Evolutionary conservation across 2,329 filamentous ascomycete species (phyloP).

Genomic region (Apiospora kogelbergensis): DNA sequence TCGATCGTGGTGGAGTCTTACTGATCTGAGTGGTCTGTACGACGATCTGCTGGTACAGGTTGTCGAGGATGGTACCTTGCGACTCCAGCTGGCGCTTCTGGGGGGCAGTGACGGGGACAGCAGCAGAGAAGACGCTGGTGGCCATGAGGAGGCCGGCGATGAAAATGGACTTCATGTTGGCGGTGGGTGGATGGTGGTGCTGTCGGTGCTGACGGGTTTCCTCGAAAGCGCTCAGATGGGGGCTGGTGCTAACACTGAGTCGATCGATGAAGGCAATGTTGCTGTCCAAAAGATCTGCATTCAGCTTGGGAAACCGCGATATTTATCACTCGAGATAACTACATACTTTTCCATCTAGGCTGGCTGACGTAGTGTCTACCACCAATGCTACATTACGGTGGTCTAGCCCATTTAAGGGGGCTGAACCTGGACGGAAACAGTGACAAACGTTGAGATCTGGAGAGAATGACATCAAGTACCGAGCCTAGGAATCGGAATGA

Average conservation of each 20-base stretch:
- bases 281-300: neutral
- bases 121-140: conserved; percentile 8
- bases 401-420: neutral
- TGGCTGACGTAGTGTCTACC: neutral
- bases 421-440: neutral
- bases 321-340: neutral
- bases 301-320: neutral
- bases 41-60: neutral
- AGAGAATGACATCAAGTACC: neutral
- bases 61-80: conserved; percentile 6
- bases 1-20: neutral
- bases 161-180: conserved; percentile 3
- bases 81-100: conserved; percentile 7
- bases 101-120: neutral
- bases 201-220: neutral
- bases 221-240: neutral
- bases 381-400: neutral
- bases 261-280: neutral
- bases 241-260: neutral
- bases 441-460: neutral
- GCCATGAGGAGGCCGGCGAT: conserved; percentile 1
- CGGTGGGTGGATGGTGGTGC: neutral
- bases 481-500: neutral
- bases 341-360: neutral
- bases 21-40: conserved; percentile 9